phyloP scores from a whole-genome alignment of 108 stramenopile species.

The Stephanodiscus triporus region DNA sequence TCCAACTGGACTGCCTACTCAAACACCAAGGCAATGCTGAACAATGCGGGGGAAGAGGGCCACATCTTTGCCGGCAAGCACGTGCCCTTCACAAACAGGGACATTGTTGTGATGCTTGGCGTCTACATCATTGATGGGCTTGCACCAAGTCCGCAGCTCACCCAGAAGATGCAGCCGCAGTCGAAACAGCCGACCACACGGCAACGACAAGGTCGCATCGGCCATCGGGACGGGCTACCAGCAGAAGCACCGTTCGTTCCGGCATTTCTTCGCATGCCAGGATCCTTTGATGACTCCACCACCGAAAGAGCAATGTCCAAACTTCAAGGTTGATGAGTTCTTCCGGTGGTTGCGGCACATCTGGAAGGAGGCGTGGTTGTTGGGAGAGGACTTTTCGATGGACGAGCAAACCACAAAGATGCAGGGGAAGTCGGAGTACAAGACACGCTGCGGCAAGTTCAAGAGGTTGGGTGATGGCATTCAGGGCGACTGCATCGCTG shows the following conservation, averaged over 20 bases:
- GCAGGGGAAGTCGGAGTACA: conserved; percentile 22
- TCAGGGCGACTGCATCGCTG: conserved; percentile 14
- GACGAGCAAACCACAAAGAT: conserved; percentile 26
- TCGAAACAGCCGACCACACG: conserved; percentile 18
- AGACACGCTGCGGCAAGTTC: conserved; percentile 13
- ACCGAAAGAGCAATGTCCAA: conserved; percentile 17
- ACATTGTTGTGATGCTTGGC: conserved; percentile 9
- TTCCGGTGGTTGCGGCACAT: conserved; percentile 29
- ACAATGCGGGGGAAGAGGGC: conserved; percentile 20
- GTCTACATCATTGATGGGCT: conserved; percentile 25
- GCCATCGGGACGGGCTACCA: conserved; percentile 9
- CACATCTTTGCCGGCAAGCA: conserved; percentile 22
- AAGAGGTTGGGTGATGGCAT: conserved; percentile 24
- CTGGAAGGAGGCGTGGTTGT: conserved; percentile 32
- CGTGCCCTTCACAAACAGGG: not conserved
- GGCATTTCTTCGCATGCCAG: conserved; percentile 28
- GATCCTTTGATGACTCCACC: conserved; percentile 11
- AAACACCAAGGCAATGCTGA: conserved; percentile 15
- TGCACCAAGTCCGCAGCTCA: not conserved
- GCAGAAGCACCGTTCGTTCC: conserved; percentile 16
- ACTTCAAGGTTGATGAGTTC: conserved; percentile 25
- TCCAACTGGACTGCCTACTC: conserved; percentile 27
- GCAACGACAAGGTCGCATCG: conserved; percentile 12
- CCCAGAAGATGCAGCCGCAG: conserved; percentile 22
- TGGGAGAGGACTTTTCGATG: conserved; percentile 20